phyloP scores from a whole-genome alignment of 805 yeast species.

The Cyberlindnera galapagoensis region DNA sequence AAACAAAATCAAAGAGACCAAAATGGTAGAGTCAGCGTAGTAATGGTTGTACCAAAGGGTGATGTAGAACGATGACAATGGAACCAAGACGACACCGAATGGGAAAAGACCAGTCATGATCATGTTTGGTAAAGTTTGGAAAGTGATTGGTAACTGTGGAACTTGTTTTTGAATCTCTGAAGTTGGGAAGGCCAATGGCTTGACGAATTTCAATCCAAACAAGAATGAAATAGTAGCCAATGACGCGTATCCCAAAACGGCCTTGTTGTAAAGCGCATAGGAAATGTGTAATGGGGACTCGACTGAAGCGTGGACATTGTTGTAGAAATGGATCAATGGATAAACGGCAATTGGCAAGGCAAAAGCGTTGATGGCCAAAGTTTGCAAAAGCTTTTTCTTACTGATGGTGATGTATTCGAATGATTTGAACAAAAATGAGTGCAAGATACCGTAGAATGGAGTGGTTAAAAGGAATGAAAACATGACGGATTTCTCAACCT shows the following conservation, averaged over 20 bases:
- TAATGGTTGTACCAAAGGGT: conserved; percentile 24
- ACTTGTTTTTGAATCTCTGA: conserved; percentile 19
- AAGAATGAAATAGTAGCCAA: conserved; percentile 12
- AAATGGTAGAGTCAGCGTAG: conserved; percentile 15
- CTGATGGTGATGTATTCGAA: conserved; percentile 12
- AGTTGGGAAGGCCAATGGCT: conserved; percentile 6
- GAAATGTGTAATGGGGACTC: conserved; percentile 20
- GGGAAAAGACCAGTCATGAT: conserved; percentile 26
- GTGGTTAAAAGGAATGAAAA: conserved; percentile 12
- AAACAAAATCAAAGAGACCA: conserved; percentile 14
- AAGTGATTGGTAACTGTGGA: conserved; percentile 22
- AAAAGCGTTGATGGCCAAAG: conserved; percentile 13
- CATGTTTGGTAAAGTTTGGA: conserved; percentile 21
- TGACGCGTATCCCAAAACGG: conserved; percentile 8
- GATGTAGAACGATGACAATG: conserved; percentile 22
- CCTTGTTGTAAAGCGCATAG: background rate
- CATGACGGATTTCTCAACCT: conserved; percentile 6
- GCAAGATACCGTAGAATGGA: conserved; percentile 12
- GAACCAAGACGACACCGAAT: conserved; percentile 22
- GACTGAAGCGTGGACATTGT: conserved; percentile 18
- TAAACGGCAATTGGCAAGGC: conserved; percentile 16
- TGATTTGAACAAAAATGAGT: conserved; percentile 16
- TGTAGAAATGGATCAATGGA: conserved; percentile 8
- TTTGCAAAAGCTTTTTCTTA: conserved; percentile 1
- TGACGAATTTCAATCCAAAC: conserved; percentile 8